Conservation (phyloP, 441 rosid genomes). For the Brassica hybrid region DNA sequence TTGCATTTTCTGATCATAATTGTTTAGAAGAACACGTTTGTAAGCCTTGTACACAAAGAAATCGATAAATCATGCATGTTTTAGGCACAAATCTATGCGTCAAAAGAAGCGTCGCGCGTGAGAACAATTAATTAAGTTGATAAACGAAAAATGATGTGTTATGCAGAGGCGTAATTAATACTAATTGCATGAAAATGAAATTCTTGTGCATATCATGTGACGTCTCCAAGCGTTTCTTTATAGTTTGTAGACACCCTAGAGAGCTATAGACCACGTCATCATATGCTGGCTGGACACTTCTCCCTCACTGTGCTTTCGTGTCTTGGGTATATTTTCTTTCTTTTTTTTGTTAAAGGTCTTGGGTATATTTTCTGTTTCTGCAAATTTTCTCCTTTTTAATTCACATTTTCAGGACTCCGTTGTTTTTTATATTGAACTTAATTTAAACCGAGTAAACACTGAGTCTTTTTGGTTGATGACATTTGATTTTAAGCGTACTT, state of each 20-base stretch:
- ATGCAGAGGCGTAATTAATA: constrained; percentile 25
- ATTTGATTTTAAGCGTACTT: neutral
- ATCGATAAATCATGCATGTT: constrained; percentile 35
- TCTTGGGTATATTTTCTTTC: constrained; percentile 7
- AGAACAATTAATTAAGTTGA: neutral
- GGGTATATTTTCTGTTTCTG: constrained; percentile 17
- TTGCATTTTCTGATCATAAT: constrained; percentile 20
- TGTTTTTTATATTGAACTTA: neutral
- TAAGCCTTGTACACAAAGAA: constrained; percentile 9
- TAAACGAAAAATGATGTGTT: constrained; percentile 32
- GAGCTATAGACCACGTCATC: constrained; percentile 24
- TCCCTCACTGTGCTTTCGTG: constrained; percentile 29
- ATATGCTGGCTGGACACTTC: constrained; percentile 29
- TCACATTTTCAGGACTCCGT: constrained; percentile 24
- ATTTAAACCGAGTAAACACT: neutral
- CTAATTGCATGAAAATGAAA: neutral
- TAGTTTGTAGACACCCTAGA: constrained; percentile 31
- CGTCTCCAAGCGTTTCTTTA: constrained; percentile 31
- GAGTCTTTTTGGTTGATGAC: neutral
- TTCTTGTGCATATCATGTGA: constrained; percentile 39
- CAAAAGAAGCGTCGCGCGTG: constrained; percentile 36
- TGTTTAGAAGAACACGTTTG: constrained; percentile 35
- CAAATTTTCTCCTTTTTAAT: constrained; percentile 18
- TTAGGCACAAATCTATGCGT: constrained; percentile 24
- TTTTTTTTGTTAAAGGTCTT: too few species aligned